These are phyloP conservation scores for Tilletia setariae DNA, from an alignment of 1,284 basidiomycete genomes.

Conservation along the genomic window DNA sequence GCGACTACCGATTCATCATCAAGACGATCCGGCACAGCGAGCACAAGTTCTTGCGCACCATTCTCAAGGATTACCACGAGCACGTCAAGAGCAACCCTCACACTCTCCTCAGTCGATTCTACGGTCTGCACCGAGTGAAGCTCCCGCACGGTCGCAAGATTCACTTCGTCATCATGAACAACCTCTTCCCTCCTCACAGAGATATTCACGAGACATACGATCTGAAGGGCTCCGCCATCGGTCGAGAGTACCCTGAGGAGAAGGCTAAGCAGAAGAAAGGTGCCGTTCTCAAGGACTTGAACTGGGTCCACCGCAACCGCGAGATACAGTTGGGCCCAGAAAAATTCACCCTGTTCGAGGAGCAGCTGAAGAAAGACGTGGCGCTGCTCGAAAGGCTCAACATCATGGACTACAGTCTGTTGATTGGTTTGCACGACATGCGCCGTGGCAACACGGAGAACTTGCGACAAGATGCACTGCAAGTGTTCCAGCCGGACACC, in stretches of 20 bases:
- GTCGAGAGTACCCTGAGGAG: slow-evolving; percentile 82
- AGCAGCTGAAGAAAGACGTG: slow-evolving; percentile 81
- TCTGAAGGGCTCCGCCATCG: slow-evolving; percentile 89
- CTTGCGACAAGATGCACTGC: slow-evolving; percentile 79
- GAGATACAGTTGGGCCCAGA: slow-evolving; percentile 85
- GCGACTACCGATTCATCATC: slow-evolving; percentile 99
- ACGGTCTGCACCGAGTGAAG: slow-evolving; percentile 94
- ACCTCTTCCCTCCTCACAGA: slow-evolving; percentile 93
- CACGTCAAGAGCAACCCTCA: slow-evolving; percentile 90
- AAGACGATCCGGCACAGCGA: slow-evolving; percentile 94
- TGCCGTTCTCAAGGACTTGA: slow-evolving; percentile 90
- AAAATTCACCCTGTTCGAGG: slow-evolving; percentile 82
- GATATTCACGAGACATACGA: slow-evolving; percentile 98
- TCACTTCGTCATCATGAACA: slow-evolving; percentile 99
- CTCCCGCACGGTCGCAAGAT: slow-evolving; percentile 90
- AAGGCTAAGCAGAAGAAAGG: slow-evolving; percentile 74
- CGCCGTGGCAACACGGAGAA: slow-evolving; percentile 85
- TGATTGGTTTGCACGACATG: slow-evolving; percentile 92
- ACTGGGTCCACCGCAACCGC: slow-evolving; percentile 83
- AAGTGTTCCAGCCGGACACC: slow-evolving; percentile 75
- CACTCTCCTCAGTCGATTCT: slow-evolving; percentile 87
- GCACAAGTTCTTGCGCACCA: slow-evolving; percentile 84
- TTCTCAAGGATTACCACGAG: slow-evolving; percentile 79
- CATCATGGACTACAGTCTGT: slow-evolving; percentile 95
- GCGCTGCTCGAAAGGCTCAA: slow-evolving; percentile 75